These are phyloP conservation scores for Wickerhamomyces bovis DNA, from an alignment of 805 yeast genomes.

Conservation along the genomic window DNA sequence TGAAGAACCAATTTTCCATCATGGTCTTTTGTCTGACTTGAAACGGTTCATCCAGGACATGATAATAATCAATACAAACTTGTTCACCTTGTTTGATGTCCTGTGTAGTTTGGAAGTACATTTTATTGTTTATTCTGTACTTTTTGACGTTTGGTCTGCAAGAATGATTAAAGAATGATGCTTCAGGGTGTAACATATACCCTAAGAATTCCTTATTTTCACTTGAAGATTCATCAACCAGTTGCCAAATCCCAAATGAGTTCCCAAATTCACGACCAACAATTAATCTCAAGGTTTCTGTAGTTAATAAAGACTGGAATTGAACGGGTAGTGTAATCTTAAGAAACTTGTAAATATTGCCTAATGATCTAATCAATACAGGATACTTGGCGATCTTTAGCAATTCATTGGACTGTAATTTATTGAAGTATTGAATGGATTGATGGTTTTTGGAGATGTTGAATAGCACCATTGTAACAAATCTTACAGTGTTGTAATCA, in stretches of 20 bases:
- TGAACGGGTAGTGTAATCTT: slow-evolving; percentile 31
- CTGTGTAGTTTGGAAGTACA: slow-evolving; percentile 36
- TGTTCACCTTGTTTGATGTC: slow-evolving; percentile 42
- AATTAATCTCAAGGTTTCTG: slow-evolving; percentile 36
- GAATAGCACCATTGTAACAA: slow-evolving; percentile 36
- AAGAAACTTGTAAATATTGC: slow-evolving; percentile 42
- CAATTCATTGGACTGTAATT: slow-evolving; percentile 47
- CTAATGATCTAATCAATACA: slow-evolving; percentile 40
- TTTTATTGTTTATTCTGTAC: slow-evolving; percentile 31
- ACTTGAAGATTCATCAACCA: slow-evolving; percentile 24
- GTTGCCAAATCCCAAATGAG: slow-evolving; percentile 66
- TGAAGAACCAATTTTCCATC: slow-evolving; percentile 52
- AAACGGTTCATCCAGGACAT: slow-evolving; percentile 35
- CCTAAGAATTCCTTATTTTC: slow-evolving; percentile 55
- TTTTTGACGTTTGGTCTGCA: slow-evolving; percentile 53
- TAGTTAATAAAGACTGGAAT: slow-evolving; percentile 31
- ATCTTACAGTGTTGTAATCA: slow-evolving; percentile 47
- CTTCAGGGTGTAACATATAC: slow-evolving; percentile 52
- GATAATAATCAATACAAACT: slow-evolving; percentile 58
- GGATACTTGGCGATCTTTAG: slow-evolving; percentile 42
- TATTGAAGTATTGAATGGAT: slow-evolving; percentile 26
- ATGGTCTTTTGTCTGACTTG: slow-evolving; percentile 36
- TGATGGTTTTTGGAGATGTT: slow-evolving; percentile 21
- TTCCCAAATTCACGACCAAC: slow-evolving; percentile 59
- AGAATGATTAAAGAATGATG: slow-evolving; percentile 64